Percentiles rank a stretch among this genome's conserved stretches.
Conservation (phyloP, 2,329 filamentous ascomycete species). For the Ophiostoma perfectum region DNA sequence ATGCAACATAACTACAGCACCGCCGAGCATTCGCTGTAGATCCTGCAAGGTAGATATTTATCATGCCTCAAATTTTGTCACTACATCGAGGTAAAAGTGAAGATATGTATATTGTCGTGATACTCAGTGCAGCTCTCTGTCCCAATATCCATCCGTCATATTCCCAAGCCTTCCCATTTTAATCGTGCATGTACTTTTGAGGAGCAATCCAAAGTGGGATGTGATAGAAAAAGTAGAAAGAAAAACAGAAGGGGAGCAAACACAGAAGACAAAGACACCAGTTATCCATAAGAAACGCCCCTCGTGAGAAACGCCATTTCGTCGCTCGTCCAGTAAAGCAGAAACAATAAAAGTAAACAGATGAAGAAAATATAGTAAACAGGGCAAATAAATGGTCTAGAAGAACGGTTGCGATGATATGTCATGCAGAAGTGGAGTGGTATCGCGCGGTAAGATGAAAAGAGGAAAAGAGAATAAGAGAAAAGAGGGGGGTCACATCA, state of each 20-base stretch:
- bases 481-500: conserved; percentile 11
- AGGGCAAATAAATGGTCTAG: no score
- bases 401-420: no score
- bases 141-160: not conserved
- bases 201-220: not conserved
- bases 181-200: not conserved
- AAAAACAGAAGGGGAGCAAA: not conserved
- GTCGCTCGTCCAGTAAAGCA: conserved; percentile 4
- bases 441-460: not conserved
- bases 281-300: not conserved
- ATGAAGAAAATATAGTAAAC: not conserved
- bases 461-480: not conserved
- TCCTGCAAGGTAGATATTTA: no score
- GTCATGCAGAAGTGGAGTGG: not conserved
- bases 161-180: not conserved
- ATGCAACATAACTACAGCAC: no score
- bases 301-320: conserved; percentile 7
- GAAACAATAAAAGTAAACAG: not conserved
- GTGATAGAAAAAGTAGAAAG: not conserved
- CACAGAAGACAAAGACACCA: not conserved
- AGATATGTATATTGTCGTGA: not conserved
- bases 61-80: no score
- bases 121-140: not conserved
- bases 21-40: no score
- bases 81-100: not conserved